phyloP scores from a whole-genome alignment of 2,329 filamentous ascomycete genomes.

The Venturia aucupariae region DNA sequence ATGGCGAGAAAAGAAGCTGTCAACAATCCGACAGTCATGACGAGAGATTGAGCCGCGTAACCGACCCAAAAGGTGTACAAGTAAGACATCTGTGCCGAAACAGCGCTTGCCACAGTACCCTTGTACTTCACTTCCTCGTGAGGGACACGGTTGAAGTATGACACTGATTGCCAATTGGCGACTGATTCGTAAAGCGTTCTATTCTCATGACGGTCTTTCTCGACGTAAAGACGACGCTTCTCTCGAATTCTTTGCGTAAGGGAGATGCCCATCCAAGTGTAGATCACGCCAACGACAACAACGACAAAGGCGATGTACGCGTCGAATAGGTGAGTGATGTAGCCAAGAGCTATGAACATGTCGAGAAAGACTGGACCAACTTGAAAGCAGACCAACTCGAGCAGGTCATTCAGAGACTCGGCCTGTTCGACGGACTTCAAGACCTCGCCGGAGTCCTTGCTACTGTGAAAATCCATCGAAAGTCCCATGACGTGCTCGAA shows the following conservation, averaged over 20 bases:
- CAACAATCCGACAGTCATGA: conserved; percentile 42
- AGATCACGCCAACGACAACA: conserved; percentile 33
- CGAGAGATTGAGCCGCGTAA: conserved; percentile 34
- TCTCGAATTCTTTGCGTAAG: conserved; percentile 31
- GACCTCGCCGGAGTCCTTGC: conserved; percentile 55
- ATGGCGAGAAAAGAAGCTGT: conserved; percentile 44
- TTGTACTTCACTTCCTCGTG: conserved; percentile 46
- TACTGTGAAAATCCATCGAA: conserved; percentile 61
- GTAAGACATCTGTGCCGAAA: conserved; percentile 24
- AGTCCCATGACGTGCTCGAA: conserved; percentile 61
- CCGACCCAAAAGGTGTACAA: conserved; percentile 21
- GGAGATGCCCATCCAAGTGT: conserved; percentile 42
- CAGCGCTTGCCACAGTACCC: conserved; percentile 29
- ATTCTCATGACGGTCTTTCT: conserved; percentile 40
- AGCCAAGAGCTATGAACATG: conserved; percentile 50
- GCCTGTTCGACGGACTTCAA: conserved; percentile 58
- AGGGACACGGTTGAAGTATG: conserved; percentile 47
- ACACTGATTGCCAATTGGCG: conserved; percentile 51
- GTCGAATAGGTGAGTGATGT: conserved; percentile 54
- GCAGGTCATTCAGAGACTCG: conserved; percentile 47
- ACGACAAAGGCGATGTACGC: conserved; percentile 37
- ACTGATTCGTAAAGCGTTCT: conserved; percentile 50
- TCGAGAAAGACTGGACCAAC: conserved; percentile 55
- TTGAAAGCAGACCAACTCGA: conserved; percentile 52
- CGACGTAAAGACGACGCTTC: conserved; percentile 33